phyloP scores from a whole-genome alignment of 108 stramenopile species.

The Stephanodiscus triporus region DNA sequence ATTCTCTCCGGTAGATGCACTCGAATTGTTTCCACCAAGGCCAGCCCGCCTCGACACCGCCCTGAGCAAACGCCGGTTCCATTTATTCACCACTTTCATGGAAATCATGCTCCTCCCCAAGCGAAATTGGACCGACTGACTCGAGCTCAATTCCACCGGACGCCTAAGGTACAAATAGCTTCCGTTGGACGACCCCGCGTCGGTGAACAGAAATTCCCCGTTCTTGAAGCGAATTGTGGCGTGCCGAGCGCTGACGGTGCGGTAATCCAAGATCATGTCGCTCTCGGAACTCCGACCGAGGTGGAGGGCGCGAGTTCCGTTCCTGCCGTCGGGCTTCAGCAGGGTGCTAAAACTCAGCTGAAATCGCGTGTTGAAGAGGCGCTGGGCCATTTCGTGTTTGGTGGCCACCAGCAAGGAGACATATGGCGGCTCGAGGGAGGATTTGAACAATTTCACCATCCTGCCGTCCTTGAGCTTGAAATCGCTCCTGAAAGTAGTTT shows the following conservation, averaged over 20 bases:
- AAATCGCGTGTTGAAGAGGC: slow-evolving; percentile 95
- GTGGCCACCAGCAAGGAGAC: slow-evolving; percentile 95
- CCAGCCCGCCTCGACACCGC: slow-evolving; percentile 71
- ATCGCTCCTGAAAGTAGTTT: slow-evolving; percentile 95
- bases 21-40: slow-evolving; percentile 24
- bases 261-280: slow-evolving; percentile 97
- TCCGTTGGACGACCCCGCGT: slow-evolving; percentile 90
- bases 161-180: slow-evolving; percentile 84
- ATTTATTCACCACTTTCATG: slow-evolving; percentile 90
- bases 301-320: slow-evolving; percentile 86
- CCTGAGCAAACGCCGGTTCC: slow-evolving; percentile 78
- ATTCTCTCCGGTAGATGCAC: slow-evolving; percentile 27
- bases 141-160: slow-evolving; percentile 83
- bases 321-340: slow-evolving; percentile 89
- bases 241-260: slow-evolving; percentile 90
- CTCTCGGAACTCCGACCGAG: slow-evolving; percentile 93
- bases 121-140: slow-evolving; percentile 83
- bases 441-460: slow-evolving; percentile 90
- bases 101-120: slow-evolving; percentile 88
- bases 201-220: slow-evolving; percentile 90
- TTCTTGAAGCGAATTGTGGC: slow-evolving; percentile 89
- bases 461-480: slow-evolving; percentile 92
- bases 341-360: slow-evolving; percentile 93
- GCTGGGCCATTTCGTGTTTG: slow-evolving; percentile 94
- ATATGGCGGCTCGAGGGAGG: slow-evolving; percentile 93